phyloP scores from a whole-genome alignment of 257 asterid species.

The Fraxinus pennsylvanica region DNA sequence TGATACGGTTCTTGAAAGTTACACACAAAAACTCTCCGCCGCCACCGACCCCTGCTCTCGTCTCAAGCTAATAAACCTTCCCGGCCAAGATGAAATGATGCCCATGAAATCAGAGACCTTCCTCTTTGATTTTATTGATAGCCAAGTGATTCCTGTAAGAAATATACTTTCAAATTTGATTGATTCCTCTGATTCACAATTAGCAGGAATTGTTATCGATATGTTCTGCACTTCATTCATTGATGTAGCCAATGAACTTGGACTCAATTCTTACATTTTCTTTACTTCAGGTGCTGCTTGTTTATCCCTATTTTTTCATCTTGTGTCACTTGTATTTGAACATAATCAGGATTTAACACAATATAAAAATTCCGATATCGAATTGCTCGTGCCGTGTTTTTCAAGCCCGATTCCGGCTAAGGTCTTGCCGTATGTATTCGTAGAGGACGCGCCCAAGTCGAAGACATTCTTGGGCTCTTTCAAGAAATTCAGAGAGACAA shows the following conservation, averaged over 20 bases:
- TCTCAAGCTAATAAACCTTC: conserved; percentile 31
- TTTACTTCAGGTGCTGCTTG: conserved; percentile 47
- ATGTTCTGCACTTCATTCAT: conserved; percentile 57
- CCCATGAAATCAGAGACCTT: not conserved
- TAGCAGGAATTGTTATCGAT: conserved; percentile 48
- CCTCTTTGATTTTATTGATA: conserved; percentile 28
- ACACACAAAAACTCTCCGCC: conserved; percentile 15
- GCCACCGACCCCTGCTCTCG: conserved; percentile 15
- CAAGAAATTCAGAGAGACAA: conserved; percentile 18
- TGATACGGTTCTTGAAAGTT: conserved; percentile 25
- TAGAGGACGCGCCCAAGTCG: conserved; percentile 9
- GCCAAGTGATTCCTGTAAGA: conserved; percentile 30
- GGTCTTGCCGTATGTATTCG: conserved; percentile 16
- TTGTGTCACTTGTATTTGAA: conserved; percentile 13
- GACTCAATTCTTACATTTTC: conserved; percentile 45
- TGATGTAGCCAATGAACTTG: conserved; percentile 51
- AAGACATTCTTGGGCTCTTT: not conserved
- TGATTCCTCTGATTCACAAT: not conserved
- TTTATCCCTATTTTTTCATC: conserved; percentile 31
- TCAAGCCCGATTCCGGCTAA: conserved; percentile 28
- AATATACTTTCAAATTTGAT: conserved; percentile 28
- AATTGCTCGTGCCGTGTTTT: conserved; percentile 28
- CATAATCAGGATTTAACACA: conserved; percentile 17
- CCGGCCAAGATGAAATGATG: conserved; percentile 12
- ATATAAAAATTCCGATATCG: not conserved